Conservation (phyloP, 1,139 yeast genomes). For the Nadsonia commutata region DNA sequence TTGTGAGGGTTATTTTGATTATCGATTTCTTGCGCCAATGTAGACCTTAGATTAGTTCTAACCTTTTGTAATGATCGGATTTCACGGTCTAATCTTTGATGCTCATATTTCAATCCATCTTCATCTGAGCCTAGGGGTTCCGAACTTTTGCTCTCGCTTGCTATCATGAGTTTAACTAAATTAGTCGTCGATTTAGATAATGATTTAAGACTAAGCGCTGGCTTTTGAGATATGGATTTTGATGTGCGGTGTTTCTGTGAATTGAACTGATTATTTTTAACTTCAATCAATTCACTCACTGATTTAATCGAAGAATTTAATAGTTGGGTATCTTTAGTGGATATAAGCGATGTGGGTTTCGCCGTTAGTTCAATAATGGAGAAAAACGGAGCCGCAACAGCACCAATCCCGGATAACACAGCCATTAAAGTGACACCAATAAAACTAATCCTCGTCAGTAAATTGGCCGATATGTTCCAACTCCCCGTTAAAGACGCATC, state of each 20-base stretch:
- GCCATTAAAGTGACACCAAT: slow-evolving; percentile 66
- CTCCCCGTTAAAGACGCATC: slow-evolving; percentile 16
- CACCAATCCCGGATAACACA: slow-evolving; percentile 57
- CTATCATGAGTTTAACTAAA: not conserved
- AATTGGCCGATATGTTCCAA: slow-evolving; percentile 18
- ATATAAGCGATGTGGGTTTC: too few relatives aligned
- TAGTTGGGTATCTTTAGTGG: too few relatives aligned
- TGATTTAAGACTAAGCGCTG: slow-evolving; percentile 5
- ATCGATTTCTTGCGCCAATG: too few relatives aligned
- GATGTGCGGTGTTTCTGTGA: too few relatives aligned
- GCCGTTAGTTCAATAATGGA: not conserved
- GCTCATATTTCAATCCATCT: not conserved
- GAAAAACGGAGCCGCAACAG: slow-evolving; percentile 45
- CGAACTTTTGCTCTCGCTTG: not conserved
- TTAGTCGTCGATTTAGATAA: slow-evolving; percentile 1
- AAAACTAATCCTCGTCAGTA: slow-evolving; percentile 47
- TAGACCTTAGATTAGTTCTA: slow-evolving; percentile 19
- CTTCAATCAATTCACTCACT: too few relatives aligned
- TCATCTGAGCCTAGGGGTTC: too few relatives aligned
- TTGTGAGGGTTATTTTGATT: too few relatives aligned
- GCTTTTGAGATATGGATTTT: too few relatives aligned
- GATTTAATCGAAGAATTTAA: too few relatives aligned
- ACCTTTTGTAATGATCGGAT: slow-evolving; percentile 43
- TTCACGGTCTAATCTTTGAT: slow-evolving; percentile 49
- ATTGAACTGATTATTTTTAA: too few relatives aligned